phyloP scores from a whole-genome alignment of 2,329 filamentous ascomycete species.

The Trichoderma asperellum region DNA sequence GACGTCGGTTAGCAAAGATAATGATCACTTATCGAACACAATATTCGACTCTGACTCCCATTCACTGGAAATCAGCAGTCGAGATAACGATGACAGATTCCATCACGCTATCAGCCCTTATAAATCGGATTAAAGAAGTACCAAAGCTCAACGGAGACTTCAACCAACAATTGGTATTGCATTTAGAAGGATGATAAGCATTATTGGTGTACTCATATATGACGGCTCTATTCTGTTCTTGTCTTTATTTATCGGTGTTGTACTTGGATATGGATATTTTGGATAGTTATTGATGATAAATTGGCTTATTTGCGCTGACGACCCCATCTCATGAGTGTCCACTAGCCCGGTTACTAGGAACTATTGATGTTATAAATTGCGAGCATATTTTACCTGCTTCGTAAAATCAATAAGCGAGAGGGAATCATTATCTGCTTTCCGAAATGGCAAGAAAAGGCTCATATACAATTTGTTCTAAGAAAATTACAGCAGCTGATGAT shows the following conservation, averaged over 20 bases:
- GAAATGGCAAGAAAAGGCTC: not conserved
- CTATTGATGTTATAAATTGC: not conserved
- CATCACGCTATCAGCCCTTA: not conserved
- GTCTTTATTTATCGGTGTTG: not conserved
- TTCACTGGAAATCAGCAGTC: not conserved
- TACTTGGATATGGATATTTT: not conserved
- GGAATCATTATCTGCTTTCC: not conserved
- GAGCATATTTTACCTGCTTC: not conserved
- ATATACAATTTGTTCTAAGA: not conserved
- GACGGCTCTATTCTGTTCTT: not conserved
- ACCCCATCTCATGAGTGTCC: not conserved
- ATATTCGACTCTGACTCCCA: conserved; percentile 21
- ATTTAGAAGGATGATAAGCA: not conserved
- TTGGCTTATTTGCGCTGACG: not conserved
- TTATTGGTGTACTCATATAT: not conserved
- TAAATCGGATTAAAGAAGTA: not conserved
- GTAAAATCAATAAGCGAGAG: not conserved
- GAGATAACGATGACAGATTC: not conserved
- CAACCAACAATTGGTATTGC: not conserved
- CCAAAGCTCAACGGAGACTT: not conserved
- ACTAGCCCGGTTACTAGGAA: no score
- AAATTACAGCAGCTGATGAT: not conserved
- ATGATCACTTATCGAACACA: not conserved
- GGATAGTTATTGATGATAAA: not conserved
- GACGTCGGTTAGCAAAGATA: not conserved